Evolutionary conservation across 2,329 filamentous ascomycete genomes (phyloP).

Genomic region (Pyrenophora teres): DNA sequence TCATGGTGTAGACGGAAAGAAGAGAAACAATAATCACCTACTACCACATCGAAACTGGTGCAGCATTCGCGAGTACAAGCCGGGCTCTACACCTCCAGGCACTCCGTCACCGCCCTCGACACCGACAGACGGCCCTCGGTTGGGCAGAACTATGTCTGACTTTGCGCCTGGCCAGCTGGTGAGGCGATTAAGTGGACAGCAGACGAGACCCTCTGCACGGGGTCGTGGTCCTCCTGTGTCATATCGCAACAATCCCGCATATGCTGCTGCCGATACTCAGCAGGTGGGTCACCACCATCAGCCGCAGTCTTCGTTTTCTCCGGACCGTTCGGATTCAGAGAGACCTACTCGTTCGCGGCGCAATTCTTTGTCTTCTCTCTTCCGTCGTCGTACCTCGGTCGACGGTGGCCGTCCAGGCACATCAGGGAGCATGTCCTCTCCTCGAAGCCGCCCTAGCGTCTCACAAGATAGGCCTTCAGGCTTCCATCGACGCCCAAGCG

Average conservation of each 20-base stretch:
- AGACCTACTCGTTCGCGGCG: constrained; percentile 38
- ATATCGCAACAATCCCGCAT: constrained; percentile 46
- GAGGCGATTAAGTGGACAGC: constrained; percentile 46
- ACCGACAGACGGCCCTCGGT: constrained; percentile 27
- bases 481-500: constrained; percentile 53
- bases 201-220: constrained; percentile 31
- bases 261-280: constrained; percentile 38
- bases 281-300: constrained; percentile 27
- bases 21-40: constrained; percentile 87
- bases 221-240: constrained; percentile 44
- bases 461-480: constrained; percentile 42
- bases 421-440: constrained; percentile 30
- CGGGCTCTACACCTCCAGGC: constrained; percentile 73
- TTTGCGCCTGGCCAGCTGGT: constrained; percentile 50
- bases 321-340: constrained; percentile 36
- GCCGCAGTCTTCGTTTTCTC: constrained; percentile 45
- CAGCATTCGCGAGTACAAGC: constrained; percentile 82
- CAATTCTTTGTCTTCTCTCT: constrained; percentile 41
- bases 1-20: constrained; percentile 85
- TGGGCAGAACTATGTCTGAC: constrained; percentile 41
- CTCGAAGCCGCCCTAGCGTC: constrained; percentile 17
- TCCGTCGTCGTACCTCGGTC: constrained; percentile 41
- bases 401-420: constrained; percentile 35
- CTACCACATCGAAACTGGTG: constrained; percentile 95
- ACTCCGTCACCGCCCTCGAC: constrained; percentile 55